Evolutionary conservation across 768 basidiomycete species (phyloP).

Genomic region (Termitomyces sp.): DNA sequence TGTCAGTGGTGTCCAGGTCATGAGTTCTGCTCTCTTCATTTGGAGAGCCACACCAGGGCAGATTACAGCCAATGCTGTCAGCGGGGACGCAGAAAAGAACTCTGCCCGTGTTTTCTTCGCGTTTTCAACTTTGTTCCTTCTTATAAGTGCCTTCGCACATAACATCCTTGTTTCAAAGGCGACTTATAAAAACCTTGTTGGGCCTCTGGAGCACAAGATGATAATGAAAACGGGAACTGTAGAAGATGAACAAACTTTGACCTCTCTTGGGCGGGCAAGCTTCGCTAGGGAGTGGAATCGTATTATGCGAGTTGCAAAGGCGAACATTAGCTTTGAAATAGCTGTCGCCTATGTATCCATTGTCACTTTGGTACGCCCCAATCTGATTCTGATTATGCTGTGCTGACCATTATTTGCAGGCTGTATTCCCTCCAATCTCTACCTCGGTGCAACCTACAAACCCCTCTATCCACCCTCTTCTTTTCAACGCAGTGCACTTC

Average conservation of each 20-base stretch:
- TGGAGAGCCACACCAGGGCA: conserved; percentile 34
- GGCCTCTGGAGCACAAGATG: conserved; percentile 35
- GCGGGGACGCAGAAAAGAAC: conserved; percentile 53
- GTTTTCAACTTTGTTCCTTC: conserved; percentile 64
- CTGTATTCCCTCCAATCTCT: conserved; percentile 86
- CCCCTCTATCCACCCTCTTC: conserved; percentile 65
- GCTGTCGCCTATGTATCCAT: conserved; percentile 75
- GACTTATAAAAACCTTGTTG: conserved; percentile 52
- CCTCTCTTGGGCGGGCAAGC: conserved; percentile 25
- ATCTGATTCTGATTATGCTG: not conserved
- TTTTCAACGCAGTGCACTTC: conserved; percentile 81
- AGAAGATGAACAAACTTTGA: conserved; percentile 33
- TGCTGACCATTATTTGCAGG: conserved; percentile 36
- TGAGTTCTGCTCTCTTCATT: conserved; percentile 59
- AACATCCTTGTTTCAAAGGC: conserved; percentile 55
- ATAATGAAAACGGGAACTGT: conserved; percentile 18
- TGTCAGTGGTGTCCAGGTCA: conserved; percentile 72
- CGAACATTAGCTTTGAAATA: conserved; percentile 67
- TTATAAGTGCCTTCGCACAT: conserved; percentile 51
- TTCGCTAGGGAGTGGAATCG: conserved; percentile 33
- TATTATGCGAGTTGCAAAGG: conserved; percentile 51
- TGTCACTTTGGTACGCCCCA: conserved; percentile 67
- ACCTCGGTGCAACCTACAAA: conserved; percentile 69
- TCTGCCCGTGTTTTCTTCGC: conserved; percentile 76
- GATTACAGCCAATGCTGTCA: conserved; percentile 22